Conservation (phyloP, 176 grass and related monocot species). For the Alloteropsis semialata region DNA sequence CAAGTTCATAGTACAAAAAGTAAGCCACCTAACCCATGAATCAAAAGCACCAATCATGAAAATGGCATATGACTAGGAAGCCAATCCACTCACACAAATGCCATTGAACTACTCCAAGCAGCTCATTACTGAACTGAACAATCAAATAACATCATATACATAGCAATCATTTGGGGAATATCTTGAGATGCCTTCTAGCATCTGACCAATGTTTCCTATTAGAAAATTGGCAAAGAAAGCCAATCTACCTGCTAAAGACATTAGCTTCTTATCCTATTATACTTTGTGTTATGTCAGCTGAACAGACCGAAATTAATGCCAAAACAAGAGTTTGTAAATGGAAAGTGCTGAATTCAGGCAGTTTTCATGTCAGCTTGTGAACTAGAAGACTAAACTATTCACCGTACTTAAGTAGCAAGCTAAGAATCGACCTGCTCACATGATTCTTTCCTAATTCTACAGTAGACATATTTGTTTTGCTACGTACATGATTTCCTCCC, state of each 20-base stretch:
- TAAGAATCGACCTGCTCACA: background rate
- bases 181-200: background rate
- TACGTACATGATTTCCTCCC: background rate
- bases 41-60: slow-evolving; percentile 36
- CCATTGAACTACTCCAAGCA: background rate
- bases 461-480: background rate
- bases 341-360: background rate
- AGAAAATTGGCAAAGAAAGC: background rate
- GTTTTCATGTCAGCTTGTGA: background rate
- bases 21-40: slow-evolving; percentile 23
- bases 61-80: slow-evolving; percentile 10
- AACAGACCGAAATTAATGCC: slow-evolving; percentile 11
- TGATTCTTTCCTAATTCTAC: background rate
- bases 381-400: slow-evolving; percentile 20
- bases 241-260: background rate
- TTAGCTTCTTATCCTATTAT: slow-evolving; percentile 19
- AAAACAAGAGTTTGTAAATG: background rate
- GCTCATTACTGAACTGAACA: background rate
- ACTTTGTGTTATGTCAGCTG: background rate
- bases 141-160: background rate
- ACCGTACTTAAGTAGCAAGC: background rate
- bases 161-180: background rate
- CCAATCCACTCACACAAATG: background rate
- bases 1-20: slow-evolving; percentile 16
- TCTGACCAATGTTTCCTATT: background rate